Evolutionary conservation across 257 asterid species (phyloP).

Genomic region (Craterostigma plantagineum): DNA sequence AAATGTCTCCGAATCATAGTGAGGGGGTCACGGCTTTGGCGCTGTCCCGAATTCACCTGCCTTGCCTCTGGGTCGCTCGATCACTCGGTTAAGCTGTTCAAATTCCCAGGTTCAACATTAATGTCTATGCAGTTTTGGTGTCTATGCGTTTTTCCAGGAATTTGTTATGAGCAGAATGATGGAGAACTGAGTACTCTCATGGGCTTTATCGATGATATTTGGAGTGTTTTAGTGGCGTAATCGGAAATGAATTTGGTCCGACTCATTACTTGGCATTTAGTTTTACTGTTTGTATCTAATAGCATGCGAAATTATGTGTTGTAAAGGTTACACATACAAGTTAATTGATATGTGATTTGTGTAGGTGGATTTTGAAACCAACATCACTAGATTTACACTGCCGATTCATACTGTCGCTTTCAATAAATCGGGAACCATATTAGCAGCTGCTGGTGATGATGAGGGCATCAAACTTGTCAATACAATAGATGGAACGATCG

Average conservation of each 20-base stretch:
- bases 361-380: conserved; percentile 91
- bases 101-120: conserved; percentile 55
- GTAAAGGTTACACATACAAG: neutral
- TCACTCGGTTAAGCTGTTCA: conserved; percentile 88
- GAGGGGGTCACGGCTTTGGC: conserved; percentile 86
- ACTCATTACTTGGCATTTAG: too few species aligned
- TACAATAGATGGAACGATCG: conserved; percentile 81
- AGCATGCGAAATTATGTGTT: neutral
- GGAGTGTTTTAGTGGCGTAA: too few species aligned
- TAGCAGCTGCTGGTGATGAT: conserved; percentile 98
- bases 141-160: neutral
- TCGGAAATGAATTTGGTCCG: too few species aligned
- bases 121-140: neutral
- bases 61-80: conserved; percentile 92
- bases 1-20: conserved; percentile 52
- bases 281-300: neutral
- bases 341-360: conserved; percentile 1
- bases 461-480: conserved; percentile 89
- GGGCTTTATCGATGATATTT: too few species aligned
- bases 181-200: too few species aligned
- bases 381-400: conserved; percentile 79
- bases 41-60: conserved; percentile 60
- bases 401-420: conserved; percentile 81
- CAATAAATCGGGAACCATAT: conserved; percentile 73
- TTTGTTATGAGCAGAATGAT: neutral